A percentile compares a stretch with the other conserved stretches of the same genome.
phyloP scores from a whole-genome alignment of 2,329 filamentous ascomycete species.

The Aspergillus quadricinctus region DNA sequence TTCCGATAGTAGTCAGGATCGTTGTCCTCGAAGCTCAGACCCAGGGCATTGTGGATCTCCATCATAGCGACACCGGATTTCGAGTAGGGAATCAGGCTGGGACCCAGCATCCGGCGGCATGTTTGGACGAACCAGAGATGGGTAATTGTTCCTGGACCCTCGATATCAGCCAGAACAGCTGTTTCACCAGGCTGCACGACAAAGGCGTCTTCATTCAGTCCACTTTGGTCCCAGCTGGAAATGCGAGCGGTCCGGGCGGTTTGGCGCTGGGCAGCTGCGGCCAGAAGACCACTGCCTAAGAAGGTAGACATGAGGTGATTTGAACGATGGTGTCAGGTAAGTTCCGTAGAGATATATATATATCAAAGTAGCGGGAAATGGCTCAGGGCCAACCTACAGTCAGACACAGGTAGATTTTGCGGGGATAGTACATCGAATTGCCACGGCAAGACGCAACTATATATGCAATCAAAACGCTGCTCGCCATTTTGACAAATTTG shows the following conservation, averaged over 20 bases:
- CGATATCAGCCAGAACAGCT: conserved; percentile 25
- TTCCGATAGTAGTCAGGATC: conserved; percentile 37
- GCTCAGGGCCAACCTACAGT: too few species aligned
- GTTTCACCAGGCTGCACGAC: conserved; percentile 29
- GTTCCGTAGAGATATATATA: too few species aligned
- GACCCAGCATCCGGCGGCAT: conserved; percentile 31
- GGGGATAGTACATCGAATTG: too few species aligned
- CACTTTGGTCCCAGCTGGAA: conserved; percentile 29
- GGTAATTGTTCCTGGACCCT: conserved; percentile 31
- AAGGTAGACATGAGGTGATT: too few species aligned
- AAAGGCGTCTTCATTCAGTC: conserved; percentile 31
- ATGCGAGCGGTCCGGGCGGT: conserved; percentile 24
- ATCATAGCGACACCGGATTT: conserved; percentile 35
- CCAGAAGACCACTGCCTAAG: too few species aligned
- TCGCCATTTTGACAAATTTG: too few species aligned
- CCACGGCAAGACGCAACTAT: too few species aligned
- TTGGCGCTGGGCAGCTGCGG: too few species aligned
- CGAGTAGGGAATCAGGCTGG: conserved; percentile 30
- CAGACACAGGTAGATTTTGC: too few species aligned
- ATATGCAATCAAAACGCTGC: too few species aligned
- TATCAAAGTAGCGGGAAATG: too few species aligned
- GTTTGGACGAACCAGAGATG: conserved; percentile 24
- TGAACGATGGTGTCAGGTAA: too few species aligned
- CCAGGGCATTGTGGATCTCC: conserved; percentile 30
- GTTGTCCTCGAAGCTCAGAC: conserved; percentile 30